Evolutionary conservation across 768 basidiomycete species (phyloP), one percentile per base, ranked within the genome.

Genomic region (Calocera viscosa): DNA sequence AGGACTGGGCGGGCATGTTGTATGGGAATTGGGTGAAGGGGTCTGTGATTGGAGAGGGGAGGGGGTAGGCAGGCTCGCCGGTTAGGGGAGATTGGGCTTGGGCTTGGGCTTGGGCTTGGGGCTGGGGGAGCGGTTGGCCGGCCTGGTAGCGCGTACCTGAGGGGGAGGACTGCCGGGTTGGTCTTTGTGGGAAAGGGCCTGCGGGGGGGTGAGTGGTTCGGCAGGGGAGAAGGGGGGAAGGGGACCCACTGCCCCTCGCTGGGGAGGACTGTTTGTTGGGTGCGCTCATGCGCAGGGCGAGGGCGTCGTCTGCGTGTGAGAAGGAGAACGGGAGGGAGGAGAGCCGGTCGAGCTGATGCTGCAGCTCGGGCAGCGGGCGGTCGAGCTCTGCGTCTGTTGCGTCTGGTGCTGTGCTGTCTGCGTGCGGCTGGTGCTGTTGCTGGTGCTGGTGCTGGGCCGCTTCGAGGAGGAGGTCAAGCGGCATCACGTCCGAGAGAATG

Each of bases 321-420:
- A 60, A 60, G 43, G 30, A 28, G 53, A 60, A 60, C 2, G 53
- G 14, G 53, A 60, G 53, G 30, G 53, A 60, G 53, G 53, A 28
- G 53, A 60, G 53, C 14, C 30, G 53, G 24, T 12, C 53, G 53
- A 60, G 53, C 11, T 60, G 53, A 8, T 26, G 26, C 30, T 60
- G 53, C 26, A 60, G 26, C 22, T 60, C 53, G 14, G 53, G 53
- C 7, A 60, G 30, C 10, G 24, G 24, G 49, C 11, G 12, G 14
- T 11, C 14, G 53, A 32, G 53, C 14, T 12, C 53, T 11, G 53
- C 30, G 24, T 12, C 43, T 60, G 26, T n/a, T 49, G 24, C 12
- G 49, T 14, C 24, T 49, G 49, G 10, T 14, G 14, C 49, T 49
- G 49, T 10, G 11, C 22, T 10, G 24, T 12, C 26, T 30, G 26